These are phyloP conservation scores for Stachybotrys echinatus DNA, from an alignment of 2,329 filamentous ascomycete species.

Conservation along the genomic window DNA sequence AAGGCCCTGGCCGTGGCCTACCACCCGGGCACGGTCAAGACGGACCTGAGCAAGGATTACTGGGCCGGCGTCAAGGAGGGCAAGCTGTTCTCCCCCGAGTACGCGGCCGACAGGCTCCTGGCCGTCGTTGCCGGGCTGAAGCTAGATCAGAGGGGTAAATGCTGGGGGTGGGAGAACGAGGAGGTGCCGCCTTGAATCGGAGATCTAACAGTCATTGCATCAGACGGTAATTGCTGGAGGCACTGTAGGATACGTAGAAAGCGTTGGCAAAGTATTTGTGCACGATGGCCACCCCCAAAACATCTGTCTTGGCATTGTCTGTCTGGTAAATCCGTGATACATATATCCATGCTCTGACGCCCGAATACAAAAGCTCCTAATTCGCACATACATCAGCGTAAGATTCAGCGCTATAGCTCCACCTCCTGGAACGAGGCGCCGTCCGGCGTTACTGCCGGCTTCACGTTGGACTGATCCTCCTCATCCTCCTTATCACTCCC, in stretches of 20 bases:
- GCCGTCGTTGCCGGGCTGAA: constrained; percentile 49
- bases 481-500: constrained; percentile 23
- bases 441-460: constrained; percentile 44
- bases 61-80: constrained; percentile 58
- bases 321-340: not conserved
- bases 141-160: constrained; percentile 51
- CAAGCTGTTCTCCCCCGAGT: constrained; percentile 62
- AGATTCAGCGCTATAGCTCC: constrained; percentile 37
- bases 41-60: constrained; percentile 65
- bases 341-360: not conserved
- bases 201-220: no score
- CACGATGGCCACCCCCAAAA: no score
- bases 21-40: constrained; percentile 79
- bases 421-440: constrained; percentile 61
- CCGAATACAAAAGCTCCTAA: not conserved
- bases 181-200: constrained; percentile 50
- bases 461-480: constrained; percentile 28
- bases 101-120: constrained; percentile 59
- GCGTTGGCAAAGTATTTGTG: not conserved
- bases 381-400: not conserved
- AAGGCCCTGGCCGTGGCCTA: constrained; percentile 64
- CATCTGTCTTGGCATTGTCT: not conserved
- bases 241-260: no score
- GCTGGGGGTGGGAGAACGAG: constrained; percentile 65
- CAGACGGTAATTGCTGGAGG: not conserved